Conservation (phyloP, 2,329 filamentous ascomycete species). For the Trichoderma asperellum region DNA sequence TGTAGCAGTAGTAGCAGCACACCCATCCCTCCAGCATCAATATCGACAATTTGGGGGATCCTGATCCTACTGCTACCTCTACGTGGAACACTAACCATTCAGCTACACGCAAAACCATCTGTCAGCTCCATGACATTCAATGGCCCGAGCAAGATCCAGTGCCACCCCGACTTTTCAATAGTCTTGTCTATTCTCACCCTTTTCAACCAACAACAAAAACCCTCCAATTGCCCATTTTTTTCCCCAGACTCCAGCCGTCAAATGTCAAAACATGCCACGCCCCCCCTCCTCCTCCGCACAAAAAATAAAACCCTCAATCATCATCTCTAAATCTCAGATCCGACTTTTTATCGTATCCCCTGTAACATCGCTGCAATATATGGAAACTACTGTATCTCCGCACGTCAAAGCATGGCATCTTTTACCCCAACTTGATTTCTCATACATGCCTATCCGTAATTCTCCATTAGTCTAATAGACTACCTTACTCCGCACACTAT, state of each 20-base stretch:
- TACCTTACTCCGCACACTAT: neutral
- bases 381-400: neutral
- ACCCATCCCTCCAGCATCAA: neutral
- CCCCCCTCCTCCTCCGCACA: neutral
- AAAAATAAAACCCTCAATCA: neutral
- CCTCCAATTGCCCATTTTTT: neutral
- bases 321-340: neutral
- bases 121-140: neutral
- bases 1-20: too few species aligned
- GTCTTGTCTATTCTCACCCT: neutral
- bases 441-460: neutral
- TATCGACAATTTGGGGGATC: neutral
- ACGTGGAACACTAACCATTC: neutral
- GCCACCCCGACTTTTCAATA: neutral
- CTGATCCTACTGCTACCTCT: neutral
- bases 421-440: slow-evolving; percentile 6
- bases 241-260: neutral
- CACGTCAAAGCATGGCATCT: neutral
- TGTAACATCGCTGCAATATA: neutral
- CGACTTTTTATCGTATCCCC: slow-evolving; percentile 7
- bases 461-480: neutral
- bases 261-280: neutral
- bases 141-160: neutral
- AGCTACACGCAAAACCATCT: neutral
- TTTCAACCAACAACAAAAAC: neutral